Evolutionary conservation across 441 rosid genomes (phyloP).

Genomic region (Lagerstroemia fauriei): DNA sequence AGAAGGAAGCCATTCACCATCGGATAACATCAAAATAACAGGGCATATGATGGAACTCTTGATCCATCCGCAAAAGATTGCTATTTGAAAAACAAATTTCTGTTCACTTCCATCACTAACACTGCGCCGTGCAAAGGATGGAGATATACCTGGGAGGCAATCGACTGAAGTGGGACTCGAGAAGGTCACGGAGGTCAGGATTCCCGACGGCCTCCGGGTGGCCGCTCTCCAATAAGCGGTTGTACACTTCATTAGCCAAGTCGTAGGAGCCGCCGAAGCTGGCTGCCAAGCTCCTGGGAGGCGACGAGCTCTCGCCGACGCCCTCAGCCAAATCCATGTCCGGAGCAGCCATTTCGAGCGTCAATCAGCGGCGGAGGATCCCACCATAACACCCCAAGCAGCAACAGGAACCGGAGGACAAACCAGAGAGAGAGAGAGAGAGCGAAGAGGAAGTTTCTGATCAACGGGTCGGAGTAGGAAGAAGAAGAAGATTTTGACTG

Average conservation of each 20-base stretch:
- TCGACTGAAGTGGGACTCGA: constrained; percentile 67
- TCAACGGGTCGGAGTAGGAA: background rate
- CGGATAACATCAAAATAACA: background rate
- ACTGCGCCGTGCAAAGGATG: background rate
- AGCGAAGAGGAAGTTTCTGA: background rate
- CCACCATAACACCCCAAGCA: background rate
- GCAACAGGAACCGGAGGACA: background rate
- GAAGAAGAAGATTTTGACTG: background rate
- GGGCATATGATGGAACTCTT: background rate
- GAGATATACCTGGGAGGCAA: constrained; percentile 58
- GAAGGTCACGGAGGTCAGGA: constrained; percentile 55
- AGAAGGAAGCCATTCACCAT: background rate
- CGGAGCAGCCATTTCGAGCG: constrained; percentile 1
- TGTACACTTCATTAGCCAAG: constrained; percentile 52
- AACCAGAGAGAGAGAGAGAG: background rate
- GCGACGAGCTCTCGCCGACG: constrained; percentile 78
- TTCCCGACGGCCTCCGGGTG: constrained; percentile 47
- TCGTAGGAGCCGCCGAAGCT: constrained; percentile 44
- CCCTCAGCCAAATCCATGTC: constrained; percentile 67
- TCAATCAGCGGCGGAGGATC: background rate
- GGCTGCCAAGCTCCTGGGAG: constrained; percentile 55
- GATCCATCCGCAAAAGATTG: background rate
- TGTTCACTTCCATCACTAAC: background rate
- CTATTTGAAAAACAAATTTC: background rate
- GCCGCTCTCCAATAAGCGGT: constrained; percentile 56